phyloP scores from a whole-genome alignment of 1,284 basidiomycete species.

The Erythrobasidium hasegawianum region DNA sequence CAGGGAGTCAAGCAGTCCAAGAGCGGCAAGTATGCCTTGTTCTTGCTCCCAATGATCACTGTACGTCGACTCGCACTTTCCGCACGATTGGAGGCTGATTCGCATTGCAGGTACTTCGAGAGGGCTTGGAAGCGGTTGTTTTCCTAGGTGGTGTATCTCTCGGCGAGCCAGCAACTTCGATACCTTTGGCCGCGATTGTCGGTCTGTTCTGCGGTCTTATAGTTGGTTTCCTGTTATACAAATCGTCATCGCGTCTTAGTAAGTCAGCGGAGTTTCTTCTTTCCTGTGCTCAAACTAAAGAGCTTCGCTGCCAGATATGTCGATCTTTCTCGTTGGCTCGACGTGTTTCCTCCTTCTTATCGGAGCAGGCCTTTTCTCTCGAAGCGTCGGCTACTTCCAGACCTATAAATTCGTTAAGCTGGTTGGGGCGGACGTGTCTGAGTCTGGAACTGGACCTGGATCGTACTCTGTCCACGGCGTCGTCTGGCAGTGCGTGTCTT shows the following conservation, averaged over 20 bases:
- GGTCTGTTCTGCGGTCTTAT: constrained; percentile 69
- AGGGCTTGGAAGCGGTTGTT: constrained; percentile 87
- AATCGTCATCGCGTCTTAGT: constrained; percentile 69
- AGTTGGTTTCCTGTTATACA: constrained; percentile 62
- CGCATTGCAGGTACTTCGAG: constrained; percentile 60
- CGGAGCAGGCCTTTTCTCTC: constrained; percentile 81
- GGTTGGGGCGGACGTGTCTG: constrained; percentile 46
- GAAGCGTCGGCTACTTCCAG: constrained; percentile 66
- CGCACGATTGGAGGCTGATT: background rate
- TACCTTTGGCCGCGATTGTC: constrained; percentile 80
- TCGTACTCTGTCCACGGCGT: constrained; percentile 61
- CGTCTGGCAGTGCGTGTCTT: constrained; percentile 66
- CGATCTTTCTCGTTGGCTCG: constrained; percentile 78
- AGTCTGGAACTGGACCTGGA: constrained; percentile 75
- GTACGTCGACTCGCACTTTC: constrained; percentile 44
- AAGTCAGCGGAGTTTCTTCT: too few species aligned
- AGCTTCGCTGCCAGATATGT: constrained; percentile 57
- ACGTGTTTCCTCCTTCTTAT: constrained; percentile 85
- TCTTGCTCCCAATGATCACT: constrained; percentile 81
- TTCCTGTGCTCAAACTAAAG: too few species aligned
- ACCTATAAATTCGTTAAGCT: constrained; percentile 57
- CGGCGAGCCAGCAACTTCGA: constrained; percentile 69
- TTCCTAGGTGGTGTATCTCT: constrained; percentile 85
- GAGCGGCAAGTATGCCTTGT: constrained; percentile 67
- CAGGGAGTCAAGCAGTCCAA: constrained; percentile 39